phyloP scores from a whole-genome alignment of 148 eudicot genomes.

The Cornus florida region DNA sequence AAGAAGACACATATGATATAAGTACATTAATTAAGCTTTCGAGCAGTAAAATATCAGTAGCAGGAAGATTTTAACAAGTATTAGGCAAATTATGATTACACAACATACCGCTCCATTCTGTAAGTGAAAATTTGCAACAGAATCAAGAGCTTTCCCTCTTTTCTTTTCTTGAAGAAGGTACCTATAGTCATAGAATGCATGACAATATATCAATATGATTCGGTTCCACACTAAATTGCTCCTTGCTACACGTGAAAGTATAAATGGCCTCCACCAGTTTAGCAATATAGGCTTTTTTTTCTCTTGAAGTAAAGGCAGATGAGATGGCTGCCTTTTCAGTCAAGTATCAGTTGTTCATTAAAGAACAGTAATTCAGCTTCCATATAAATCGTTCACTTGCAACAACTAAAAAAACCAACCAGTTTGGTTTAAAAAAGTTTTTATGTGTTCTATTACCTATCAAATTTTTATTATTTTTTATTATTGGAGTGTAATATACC shows the following conservation, averaged over 20 bases:
- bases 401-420: too few relatives aligned
- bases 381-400: background rate
- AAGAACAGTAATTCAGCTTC: background rate
- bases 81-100: conserved; percentile 1
- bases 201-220: background rate
- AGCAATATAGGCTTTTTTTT: background rate
- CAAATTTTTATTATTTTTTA: too few relatives aligned
- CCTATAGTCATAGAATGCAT: conserved; percentile 8
- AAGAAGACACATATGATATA: background rate
- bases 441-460: background rate
- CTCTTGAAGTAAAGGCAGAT: background rate
- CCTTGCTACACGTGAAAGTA: background rate
- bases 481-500: conserved; percentile 38
- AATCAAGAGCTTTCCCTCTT: conserved; percentile 93
- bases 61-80: background rate
- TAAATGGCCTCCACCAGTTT: conserved; percentile 1
- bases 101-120: conserved; percentile 96
- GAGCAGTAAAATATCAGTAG: too few relatives aligned
- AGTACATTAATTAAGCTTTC: background rate
- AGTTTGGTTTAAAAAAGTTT: too few relatives aligned
- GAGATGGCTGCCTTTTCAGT: background rate
- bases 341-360: too few relatives aligned
- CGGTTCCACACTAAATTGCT: background rate
- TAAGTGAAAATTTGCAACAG: conserved; percentile 97
- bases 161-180: conserved; percentile 68